Percentiles rank a stretch among this genome's conserved stretches.
These are phyloP conservation scores for Crithidia fasciculata DNA, from an alignment of 208 protist genomes.

Conservation along the genomic window DNA sequence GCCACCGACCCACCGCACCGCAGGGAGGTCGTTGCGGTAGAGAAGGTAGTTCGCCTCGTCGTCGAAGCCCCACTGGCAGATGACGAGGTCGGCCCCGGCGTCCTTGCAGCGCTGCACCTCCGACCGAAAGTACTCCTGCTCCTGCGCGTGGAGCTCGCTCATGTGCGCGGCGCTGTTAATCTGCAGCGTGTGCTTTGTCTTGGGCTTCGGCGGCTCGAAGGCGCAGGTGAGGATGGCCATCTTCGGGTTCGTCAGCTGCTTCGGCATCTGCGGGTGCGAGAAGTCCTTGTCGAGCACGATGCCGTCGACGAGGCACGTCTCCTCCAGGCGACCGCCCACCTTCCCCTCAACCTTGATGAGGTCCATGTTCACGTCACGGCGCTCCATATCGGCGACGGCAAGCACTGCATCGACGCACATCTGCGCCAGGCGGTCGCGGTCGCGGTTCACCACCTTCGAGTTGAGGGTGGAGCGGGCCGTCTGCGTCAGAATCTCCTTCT, in stretches of 20 bases:
- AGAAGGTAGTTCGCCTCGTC: constrained; percentile 99
- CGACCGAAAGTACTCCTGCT: constrained; percentile 99
- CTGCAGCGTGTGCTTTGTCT: constrained; percentile 99
- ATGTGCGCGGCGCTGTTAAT: constrained; percentile 96
- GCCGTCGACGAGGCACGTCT: constrained; percentile 98
- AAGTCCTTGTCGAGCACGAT: constrained; percentile 99
- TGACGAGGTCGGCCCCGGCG: constrained; percentile 97
- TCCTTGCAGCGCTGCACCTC: constrained; percentile 95
- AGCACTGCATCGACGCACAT: constrained; percentile 99
- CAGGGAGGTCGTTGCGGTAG: constrained; percentile 98
- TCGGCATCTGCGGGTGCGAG: constrained; percentile 97
- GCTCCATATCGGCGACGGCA: constrained; percentile 98
- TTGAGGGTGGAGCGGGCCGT: constrained; percentile 99
- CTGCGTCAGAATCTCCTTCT: constrained; percentile 93
- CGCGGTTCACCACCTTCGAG: constrained; percentile 99
- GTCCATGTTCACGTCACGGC: constrained; percentile 99
- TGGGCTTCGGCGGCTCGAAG: constrained; percentile 99
- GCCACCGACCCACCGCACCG: constrained; percentile 99
- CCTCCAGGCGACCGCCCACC: constrained; percentile 97
- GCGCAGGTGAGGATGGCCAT: constrained; percentile 99
- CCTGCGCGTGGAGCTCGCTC: constrained; percentile 95
- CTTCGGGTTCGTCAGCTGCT: constrained; percentile 97
- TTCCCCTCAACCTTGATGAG: constrained; percentile 99
- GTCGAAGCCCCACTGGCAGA: constrained; percentile 99
- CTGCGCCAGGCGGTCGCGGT: constrained; percentile 96